Evolutionary conservation across 1,139 yeast species (phyloP).

Genomic region (Torulaspora globosa): DNA sequence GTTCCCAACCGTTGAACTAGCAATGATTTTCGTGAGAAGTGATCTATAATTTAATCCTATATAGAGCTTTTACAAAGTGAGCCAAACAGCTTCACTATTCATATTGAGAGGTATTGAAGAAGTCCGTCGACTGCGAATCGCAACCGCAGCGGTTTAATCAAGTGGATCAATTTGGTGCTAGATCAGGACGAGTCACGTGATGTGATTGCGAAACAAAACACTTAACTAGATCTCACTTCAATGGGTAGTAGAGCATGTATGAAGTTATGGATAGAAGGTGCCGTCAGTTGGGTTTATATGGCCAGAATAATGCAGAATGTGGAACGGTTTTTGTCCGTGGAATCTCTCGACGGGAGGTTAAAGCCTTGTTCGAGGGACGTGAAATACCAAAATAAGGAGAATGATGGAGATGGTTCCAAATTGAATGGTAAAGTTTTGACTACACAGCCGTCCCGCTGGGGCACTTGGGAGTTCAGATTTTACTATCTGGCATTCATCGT

Average conservation of each 20-base stretch:
- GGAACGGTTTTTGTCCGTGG: constrained; percentile 57
- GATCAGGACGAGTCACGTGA: not conserved
- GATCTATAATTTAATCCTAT: no score
- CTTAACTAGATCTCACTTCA: no score
- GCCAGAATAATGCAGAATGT: constrained; percentile 13
- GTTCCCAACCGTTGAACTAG: no score
- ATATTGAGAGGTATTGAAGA: no score
- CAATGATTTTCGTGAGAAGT: no score
- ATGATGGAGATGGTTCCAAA: constrained; percentile 2
- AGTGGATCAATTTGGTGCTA: no score
- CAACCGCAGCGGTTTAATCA: no score
- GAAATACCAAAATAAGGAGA: constrained; percentile 42
- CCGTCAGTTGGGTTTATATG: not conserved
- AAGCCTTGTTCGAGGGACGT: constrained; percentile 47
- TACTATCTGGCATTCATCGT: constrained; percentile 60
- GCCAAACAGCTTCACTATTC: no score
- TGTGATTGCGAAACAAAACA: no score
- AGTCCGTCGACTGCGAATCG: no score
- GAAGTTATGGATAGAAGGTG: no score
- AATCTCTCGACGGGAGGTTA: constrained; percentile 72
- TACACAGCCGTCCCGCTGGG: constrained; percentile 53
- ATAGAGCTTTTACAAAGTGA: no score
- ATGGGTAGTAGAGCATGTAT: not conserved
- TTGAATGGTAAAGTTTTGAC: constrained; percentile 11
- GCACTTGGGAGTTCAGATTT: constrained; percentile 63